Conservation (phyloP, 495 filamentous ascomycete genomes). For the Lasiosphaeriaceae sp. region DNA sequence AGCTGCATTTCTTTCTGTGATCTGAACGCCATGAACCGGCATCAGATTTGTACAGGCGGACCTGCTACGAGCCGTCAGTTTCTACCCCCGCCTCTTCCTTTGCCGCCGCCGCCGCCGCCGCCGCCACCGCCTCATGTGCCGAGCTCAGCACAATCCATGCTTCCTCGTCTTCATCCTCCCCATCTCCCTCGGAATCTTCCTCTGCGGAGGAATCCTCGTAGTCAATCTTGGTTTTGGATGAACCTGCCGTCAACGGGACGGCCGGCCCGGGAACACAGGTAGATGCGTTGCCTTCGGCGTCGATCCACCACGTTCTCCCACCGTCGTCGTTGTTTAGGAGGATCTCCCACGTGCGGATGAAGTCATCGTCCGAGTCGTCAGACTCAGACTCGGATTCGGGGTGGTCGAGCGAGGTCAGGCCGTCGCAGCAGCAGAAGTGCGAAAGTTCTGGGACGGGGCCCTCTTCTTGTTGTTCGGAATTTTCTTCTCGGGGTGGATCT, state of each 20-base stretch:
- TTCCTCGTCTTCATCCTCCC: neutral
- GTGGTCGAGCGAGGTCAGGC: neutral
- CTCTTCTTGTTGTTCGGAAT: too few relatives aligned
- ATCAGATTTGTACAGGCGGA: conserved; percentile 26
- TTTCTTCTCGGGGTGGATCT: too few relatives aligned
- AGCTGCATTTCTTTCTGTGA: neutral
- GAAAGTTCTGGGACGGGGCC: neutral
- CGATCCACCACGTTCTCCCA: neutral
- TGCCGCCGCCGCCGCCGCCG: conserved; percentile 8
- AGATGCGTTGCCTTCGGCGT: neutral
- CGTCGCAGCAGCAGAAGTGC: neutral
- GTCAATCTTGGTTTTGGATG: neutral
- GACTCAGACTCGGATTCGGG: neutral
- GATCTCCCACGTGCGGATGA: neutral
- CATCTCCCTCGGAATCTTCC: neutral
- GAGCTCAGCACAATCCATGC: neutral
- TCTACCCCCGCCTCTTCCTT: conserved; percentile 32
- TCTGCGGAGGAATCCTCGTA: neutral
- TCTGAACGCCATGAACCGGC: neutral
- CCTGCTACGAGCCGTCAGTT: conserved; percentile 45
- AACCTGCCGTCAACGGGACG: neutral
- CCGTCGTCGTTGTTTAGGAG: neutral
- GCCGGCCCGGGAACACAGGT: neutral
- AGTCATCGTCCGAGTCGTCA: neutral
- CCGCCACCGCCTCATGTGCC: neutral